A percentile compares a stretch with the other conserved stretches of the same genome.
phyloP scores from a whole-genome alignment of 768 basidiomycete genomes.

The Collybiopsis confluens region DNA sequence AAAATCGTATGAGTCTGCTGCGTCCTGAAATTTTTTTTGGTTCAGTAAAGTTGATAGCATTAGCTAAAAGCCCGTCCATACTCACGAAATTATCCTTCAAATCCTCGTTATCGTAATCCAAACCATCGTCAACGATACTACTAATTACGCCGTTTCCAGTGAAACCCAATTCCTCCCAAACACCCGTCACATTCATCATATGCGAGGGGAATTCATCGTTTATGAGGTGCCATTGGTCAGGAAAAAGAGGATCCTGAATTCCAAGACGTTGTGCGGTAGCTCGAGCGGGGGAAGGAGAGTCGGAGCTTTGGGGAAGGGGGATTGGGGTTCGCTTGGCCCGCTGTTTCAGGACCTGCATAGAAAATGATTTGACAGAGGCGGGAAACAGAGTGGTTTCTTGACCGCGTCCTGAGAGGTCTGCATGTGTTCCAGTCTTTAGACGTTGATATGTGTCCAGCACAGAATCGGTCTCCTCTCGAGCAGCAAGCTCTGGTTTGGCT shows the following conservation, averaged over 20 bases:
- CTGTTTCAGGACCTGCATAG: constrained; percentile 60
- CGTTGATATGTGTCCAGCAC: constrained; percentile 47
- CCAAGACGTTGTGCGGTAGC: constrained; percentile 55
- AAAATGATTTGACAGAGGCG: constrained; percentile 55
- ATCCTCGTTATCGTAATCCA: constrained; percentile 88
- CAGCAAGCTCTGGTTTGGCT: constrained; percentile 30
- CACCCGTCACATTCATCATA: constrained; percentile 87
- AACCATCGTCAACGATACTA: constrained; percentile 91
- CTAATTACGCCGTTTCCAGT: constrained; percentile 84
- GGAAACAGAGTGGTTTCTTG: constrained; percentile 38
- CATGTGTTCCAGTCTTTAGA: constrained; percentile 30
- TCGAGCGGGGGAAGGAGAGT: constrained; percentile 32
- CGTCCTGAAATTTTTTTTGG: constrained; percentile 54
- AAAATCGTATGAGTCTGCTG: constrained; percentile 89
- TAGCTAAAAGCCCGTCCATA: constrained; percentile 13
- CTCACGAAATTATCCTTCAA: constrained; percentile 89
- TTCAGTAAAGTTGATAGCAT: neutral
- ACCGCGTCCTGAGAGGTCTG: constrained; percentile 18
- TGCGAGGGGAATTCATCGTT: constrained; percentile 80
- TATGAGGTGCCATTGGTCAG: constrained; percentile 90
- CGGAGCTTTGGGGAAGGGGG: constrained; percentile 34
- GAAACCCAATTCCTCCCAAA: constrained; percentile 84
- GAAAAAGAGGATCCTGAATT: constrained; percentile 80
- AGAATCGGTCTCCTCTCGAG: constrained; percentile 34
- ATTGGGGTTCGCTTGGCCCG: constrained; percentile 76